Base-by-base conservation (phyloP, 768 basidiomycete genomes). In the Cystofilobasidium ferigula region DNA sequence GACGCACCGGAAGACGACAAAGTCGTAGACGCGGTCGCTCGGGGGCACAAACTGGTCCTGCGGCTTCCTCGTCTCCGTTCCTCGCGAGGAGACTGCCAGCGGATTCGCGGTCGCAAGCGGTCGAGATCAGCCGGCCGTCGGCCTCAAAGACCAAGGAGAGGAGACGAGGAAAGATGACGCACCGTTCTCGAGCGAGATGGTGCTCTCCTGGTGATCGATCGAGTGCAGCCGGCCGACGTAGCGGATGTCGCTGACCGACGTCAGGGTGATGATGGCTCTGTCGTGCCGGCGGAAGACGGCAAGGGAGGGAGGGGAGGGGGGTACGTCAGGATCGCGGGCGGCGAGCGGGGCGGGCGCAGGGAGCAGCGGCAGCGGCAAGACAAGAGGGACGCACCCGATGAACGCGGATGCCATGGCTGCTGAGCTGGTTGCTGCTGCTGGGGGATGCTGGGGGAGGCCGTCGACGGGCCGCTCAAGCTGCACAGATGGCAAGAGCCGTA, bases 131-230 rank as follows among this genome's bases (percentile, higher is more conserved):
- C 61, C 38, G 16, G 26, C 32, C 34, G 14, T 47, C 18, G 36
- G 30, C 22, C 36, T 20, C 28, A 3, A 32, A 28, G 51, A 10
- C 20, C 51, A 5, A 54, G 51, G 9, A 18, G 35, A 34, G 24
- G 10, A 56, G 28, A 1, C 14, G 36, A 35, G 34, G 30, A 34
- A 36, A 30, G 30, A 69, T 56, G 45, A 63, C 80, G 48, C 69
- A 88, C 89, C 89, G 81, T 89, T 89, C 36, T 86, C 87, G 42
- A 91, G 82, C 74, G 88, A 86, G 70, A 92, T 91, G 4, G 89
- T 92, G 14, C 87, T 88, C 58, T 86, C 86, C 69, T 79, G 82
- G 38, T 89, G 86, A 78, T 90, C 88, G 72, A 92, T 89, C 43
- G 87, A 88, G 57, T 87, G 87, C 56, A 92, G 80, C 69, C 88